Evolutionary conservation across 1,284 basidiomycete genomes (phyloP).

Genomic region (Hemileia vastatrix): DNA sequence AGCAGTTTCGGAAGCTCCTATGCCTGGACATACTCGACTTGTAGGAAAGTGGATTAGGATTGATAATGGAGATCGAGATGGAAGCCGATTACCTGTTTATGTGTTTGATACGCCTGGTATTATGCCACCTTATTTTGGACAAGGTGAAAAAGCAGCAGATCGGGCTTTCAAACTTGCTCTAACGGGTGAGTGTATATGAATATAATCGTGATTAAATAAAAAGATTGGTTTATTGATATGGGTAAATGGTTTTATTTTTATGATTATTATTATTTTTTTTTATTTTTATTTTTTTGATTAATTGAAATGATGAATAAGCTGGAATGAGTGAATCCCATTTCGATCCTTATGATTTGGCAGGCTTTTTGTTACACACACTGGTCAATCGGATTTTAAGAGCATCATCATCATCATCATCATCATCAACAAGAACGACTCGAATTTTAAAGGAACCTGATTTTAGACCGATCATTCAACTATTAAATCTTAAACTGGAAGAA

Average conservation of each 20-base stretch:
- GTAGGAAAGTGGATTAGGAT: conserved; percentile 43
- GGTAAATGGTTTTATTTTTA: too few species aligned
- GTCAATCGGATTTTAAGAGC: neutral
- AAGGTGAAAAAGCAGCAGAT: conserved; percentile 71
- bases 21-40: conserved; percentile 70
- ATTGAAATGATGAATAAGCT: too few species aligned
- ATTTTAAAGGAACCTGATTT: too few species aligned
- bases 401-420: neutral
- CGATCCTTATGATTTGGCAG: conserved; percentile 8
- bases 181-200: conserved; percentile 59
- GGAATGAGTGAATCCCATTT: conserved; percentile 17
- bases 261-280: too few species aligned
- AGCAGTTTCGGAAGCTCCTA: conserved; percentile 76
- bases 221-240: too few species aligned
- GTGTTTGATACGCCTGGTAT: conserved; percentile 93
- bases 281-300: too few species aligned
- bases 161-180: conserved; percentile 83
- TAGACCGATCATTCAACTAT: neutral
- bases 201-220: too few species aligned
- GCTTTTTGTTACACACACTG: conserved; percentile 13
- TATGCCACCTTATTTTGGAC: conserved; percentile 92
- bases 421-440: too few species aligned
- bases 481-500: too few species aligned
- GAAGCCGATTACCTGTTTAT: conserved; percentile 68
- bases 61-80: conserved; percentile 73